Evolutionary conservation across 2,329 filamentous ascomycete genomes (phyloP).

Genomic region (Hypoxylon sp.): DNA sequence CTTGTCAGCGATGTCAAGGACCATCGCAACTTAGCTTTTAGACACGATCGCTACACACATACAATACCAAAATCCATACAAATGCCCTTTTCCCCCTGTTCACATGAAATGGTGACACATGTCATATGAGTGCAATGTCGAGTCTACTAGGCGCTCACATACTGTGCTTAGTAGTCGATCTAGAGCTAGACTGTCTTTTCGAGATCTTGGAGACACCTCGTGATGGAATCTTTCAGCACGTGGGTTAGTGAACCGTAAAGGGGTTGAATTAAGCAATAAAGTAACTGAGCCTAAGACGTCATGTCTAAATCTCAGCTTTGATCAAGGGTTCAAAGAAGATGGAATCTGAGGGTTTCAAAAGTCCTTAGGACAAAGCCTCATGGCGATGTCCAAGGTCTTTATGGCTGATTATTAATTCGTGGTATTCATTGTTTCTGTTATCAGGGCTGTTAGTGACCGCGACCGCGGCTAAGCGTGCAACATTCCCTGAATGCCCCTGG

Average conservation of each 20-base stretch:
- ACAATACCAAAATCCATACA: background rate
- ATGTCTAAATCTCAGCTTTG: background rate
- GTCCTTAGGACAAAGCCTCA: background rate
- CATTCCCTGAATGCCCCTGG: conserved; percentile 14
- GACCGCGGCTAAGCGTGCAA: conserved; percentile 24
- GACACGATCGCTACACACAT: conserved; percentile 22
- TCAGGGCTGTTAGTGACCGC: conserved; percentile 8
- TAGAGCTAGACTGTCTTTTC: background rate
- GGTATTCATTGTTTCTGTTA: background rate
- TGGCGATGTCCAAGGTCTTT: conserved; percentile 8
- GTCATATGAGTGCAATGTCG: background rate
- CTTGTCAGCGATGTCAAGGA: conserved; percentile 13
- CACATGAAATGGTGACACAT: background rate
- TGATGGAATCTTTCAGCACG: background rate
- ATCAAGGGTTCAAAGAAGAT: conserved; percentile 1
- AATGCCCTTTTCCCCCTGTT: background rate
- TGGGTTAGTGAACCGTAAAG: background rate
- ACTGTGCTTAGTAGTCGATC: background rate
- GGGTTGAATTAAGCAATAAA: conserved; percentile 1
- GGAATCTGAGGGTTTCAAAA: background rate
- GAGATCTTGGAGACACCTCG: background rate
- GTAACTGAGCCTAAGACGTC: background rate
- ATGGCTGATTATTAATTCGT: conserved; percentile 16
- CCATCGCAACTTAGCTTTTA: conserved; percentile 19
- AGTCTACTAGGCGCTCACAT: background rate